Evolutionary conservation across 768 basidiomycete genomes (phyloP).

Genomic region (Mycena vitilis): DNA sequence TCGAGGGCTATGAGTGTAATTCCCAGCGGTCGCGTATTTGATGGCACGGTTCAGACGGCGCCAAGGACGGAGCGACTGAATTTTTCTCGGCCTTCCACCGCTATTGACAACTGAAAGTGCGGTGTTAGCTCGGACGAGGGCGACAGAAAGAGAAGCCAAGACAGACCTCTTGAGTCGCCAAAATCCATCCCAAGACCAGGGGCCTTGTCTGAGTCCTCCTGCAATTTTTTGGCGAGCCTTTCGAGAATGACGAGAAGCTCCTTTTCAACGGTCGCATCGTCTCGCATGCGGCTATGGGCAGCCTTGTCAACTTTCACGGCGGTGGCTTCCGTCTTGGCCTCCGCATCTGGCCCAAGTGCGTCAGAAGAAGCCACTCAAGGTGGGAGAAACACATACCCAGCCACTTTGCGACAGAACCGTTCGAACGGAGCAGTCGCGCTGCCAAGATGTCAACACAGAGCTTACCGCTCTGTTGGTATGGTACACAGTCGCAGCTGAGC

Average conservation of each 20-base stretch:
- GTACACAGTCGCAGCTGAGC: neutral
- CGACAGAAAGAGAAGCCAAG: neutral
- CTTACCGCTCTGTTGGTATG: slow-evolving; percentile 2
- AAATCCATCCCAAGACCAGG: neutral
- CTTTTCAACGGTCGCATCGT: neutral
- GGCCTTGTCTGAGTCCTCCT: neutral
- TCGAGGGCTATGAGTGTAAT: too few species aligned
- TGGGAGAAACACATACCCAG: neutral
- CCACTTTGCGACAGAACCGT: neutral
- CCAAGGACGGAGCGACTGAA: neutral
- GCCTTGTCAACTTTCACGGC: too few species aligned
- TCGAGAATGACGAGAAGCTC: neutral
- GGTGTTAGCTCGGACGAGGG: too few species aligned
- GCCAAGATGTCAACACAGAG: slow-evolving; percentile 4
- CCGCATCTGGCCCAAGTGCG: neutral
- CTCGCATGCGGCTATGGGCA: neutral
- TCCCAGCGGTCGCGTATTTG: neutral
- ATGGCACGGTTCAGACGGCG: neutral
- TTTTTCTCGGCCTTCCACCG: neutral
- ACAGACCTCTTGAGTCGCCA: neutral
- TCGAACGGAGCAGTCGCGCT: neutral
- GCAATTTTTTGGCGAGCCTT: neutral
- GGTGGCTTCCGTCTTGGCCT: too few species aligned
- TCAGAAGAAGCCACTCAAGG: neutral
- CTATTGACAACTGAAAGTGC: neutral